phyloP scores from a whole-genome alignment of 2,329 filamentous ascomycete genomes.

The Monilinia aucupariae region DNA sequence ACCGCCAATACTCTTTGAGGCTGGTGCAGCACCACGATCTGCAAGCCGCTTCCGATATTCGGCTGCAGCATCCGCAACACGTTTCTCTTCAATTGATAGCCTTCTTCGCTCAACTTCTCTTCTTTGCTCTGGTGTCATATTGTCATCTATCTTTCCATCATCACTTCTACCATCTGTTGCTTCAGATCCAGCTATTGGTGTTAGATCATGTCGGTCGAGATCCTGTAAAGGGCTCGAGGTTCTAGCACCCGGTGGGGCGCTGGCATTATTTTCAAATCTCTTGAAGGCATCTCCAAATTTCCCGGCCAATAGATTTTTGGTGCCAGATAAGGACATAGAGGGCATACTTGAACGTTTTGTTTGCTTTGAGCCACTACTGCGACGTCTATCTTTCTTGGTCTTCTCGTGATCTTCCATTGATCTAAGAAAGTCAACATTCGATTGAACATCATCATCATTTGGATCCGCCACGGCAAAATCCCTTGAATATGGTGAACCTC shows the following conservation, averaged over 20 bases:
- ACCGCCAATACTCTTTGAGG: conserved; percentile 52
- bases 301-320: conserved; percentile 77
- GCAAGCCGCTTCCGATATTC: conserved; percentile 77
- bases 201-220: conserved; percentile 42
- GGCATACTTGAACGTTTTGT: conserved; percentile 71
- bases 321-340: conserved; percentile 61
- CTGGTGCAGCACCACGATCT: conserved; percentile 47
- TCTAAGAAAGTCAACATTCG: conserved; percentile 77
- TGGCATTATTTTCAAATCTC: conserved; percentile 62
- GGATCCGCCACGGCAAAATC: conserved; percentile 35
- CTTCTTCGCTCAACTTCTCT: conserved; percentile 80
- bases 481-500: conserved; percentile 29
- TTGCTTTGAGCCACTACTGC: conserved; percentile 48
- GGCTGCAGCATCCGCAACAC: conserved; percentile 81
- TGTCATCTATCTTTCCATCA: conserved; percentile 60
- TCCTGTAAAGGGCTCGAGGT: conserved; percentile 40
- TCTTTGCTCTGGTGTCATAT: conserved; percentile 79
- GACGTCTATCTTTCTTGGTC: conserved; percentile 46
- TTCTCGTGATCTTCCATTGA: conserved; percentile 63
- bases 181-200: conserved; percentile 72
- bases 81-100: conserved; percentile 79
- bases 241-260: conserved; percentile 40
- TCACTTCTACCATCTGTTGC: conserved; percentile 64
- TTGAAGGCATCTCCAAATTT: conserved; percentile 94
- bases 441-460: conserved; percentile 51